Conservation (phyloP, 441 rosid species). For the Eruca vesicaria region DNA sequence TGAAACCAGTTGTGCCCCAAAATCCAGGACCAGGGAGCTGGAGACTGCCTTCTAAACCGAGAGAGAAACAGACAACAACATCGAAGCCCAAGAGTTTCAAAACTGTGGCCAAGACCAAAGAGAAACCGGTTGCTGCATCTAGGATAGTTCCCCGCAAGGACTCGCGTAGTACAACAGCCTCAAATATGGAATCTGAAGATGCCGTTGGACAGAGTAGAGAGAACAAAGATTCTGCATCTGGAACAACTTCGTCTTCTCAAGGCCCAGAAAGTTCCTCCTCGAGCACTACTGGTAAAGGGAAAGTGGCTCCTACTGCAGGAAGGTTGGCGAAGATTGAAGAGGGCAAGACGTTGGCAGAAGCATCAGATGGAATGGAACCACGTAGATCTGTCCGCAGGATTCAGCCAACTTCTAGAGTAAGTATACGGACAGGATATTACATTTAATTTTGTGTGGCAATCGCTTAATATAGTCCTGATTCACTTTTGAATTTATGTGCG, state of each 20-base stretch:
- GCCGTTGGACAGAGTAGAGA: conserved; percentile 40
- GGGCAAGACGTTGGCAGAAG: conserved; percentile 47
- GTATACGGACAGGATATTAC: conserved; percentile 18
- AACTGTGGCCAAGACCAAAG: conserved; percentile 61
- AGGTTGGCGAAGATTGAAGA: conserved; percentile 66
- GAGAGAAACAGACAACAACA: conserved; percentile 55
- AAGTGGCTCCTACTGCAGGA: conserved; percentile 50
- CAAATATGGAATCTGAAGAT: conserved; percentile 41
- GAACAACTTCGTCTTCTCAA: conserved; percentile 51
- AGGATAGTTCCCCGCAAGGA: conserved; percentile 54
- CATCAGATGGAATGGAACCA: conserved; percentile 60
- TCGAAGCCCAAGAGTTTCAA: conserved; percentile 61
- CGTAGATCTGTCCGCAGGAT: conserved; percentile 92
- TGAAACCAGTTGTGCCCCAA: conserved; percentile 69
- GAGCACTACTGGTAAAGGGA: conserved; percentile 53
- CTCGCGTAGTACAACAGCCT: conserved; percentile 34
- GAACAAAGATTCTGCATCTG: conserved; percentile 50
- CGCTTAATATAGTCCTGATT: neutral
- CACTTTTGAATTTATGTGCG: neutral
- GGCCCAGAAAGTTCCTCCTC: conserved; percentile 40
- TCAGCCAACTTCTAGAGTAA: conserved; percentile 98
- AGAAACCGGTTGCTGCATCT: conserved; percentile 46
- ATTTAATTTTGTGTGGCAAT: neutral
- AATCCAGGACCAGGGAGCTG: conserved; percentile 62
- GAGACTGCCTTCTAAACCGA: conserved; percentile 52